Base-by-base conservation (phyloP, 2,329 filamentous ascomycete genomes). In the Aureobasidium sp. region DNA sequence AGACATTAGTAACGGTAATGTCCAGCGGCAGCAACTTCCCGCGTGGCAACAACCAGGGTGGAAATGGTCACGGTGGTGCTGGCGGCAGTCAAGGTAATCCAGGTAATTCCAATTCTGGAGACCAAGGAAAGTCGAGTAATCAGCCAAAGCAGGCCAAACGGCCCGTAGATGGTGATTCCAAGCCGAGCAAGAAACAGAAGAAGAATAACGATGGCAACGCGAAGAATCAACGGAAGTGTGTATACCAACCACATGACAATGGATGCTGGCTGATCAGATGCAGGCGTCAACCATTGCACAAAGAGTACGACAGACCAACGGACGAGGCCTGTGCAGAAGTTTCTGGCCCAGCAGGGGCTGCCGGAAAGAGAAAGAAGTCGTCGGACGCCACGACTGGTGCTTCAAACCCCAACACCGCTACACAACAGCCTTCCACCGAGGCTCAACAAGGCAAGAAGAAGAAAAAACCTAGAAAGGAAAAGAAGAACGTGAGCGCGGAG, bases 101-200 rank as follows among this genome's bases (percentile, higher is more conserved):
- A 19, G 48, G 48, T 21, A 41, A 40, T 6, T 27, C 16, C 6
- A 22, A 22, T 32, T 11, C 48, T 32, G 48, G 35, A 16, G 32
- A 30, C 7, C 48, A 51, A 51, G 48, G 35, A 41, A 32, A 25
- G 14, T 21, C 35, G 49, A 53, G 30, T 38, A 44, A 53, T 44
- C 38, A 44, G 16, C 49, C 49, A 44, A 25, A 34, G 27, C 38
- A 53, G 38, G 27, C 25, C 48, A 51, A 41, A 34, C 32, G 37
- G 29, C 27, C 49, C 40, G 49, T 39, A 32, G 32, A 30, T 39
- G 40, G 34, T 38, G 51, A 39, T 30, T 35, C 25, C 6, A 45
- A 53, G 19, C 25, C 51, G 16, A 53, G 12, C 30, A 53, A 53
- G 40, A 53, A 53, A 24, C 51, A 38, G 17, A 42, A 53, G 32